phyloP scores from a whole-genome alignment of 2,329 filamentous ascomycete genomes.

The Claviceps sp. region DNA sequence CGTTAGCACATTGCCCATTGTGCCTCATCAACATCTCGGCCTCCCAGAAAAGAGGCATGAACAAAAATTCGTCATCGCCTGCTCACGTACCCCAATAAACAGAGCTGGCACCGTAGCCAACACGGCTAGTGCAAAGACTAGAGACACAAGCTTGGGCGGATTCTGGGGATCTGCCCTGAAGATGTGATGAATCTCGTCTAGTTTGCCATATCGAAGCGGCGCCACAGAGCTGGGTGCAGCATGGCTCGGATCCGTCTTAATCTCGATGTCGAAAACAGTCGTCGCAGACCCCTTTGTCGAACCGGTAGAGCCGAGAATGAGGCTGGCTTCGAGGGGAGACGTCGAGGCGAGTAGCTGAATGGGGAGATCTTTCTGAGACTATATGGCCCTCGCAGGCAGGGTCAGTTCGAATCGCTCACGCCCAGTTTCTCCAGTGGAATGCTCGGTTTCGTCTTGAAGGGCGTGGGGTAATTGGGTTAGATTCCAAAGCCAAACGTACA shows the following conservation, averaged over 20 bases:
- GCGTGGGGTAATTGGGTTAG: too few relatives aligned
- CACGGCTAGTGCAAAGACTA: constrained; percentile 64
- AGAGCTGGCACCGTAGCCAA: constrained; percentile 61
- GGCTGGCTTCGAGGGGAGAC: constrained; percentile 59
- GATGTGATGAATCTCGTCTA: constrained; percentile 76
- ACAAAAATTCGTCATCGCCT: background rate
- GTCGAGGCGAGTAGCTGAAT: constrained; percentile 59
- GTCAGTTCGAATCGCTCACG: background rate
- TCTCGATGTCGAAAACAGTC: constrained; percentile 58
- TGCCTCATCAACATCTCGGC: too few relatives aligned
- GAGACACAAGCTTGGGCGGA: constrained; percentile 65
- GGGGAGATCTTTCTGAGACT: constrained; percentile 86
- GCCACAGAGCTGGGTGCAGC: constrained; percentile 48
- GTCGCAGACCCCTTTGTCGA: constrained; percentile 52
- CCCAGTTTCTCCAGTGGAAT: background rate
- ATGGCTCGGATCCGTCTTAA: constrained; percentile 49
- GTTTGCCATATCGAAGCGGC: constrained; percentile 71
- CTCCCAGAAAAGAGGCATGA: too few relatives aligned
- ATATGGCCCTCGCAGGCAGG: constrained; percentile 1
- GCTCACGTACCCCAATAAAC: constrained; percentile 44
- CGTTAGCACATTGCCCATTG: constrained; percentile 10
- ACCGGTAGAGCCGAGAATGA: constrained; percentile 82
- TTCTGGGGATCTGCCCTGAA: constrained; percentile 71
- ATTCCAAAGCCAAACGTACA: constrained; percentile 38
- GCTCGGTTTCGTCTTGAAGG: too few relatives aligned